Conservation (phyloP, 768 basidiomycete genomes). For the Kwoniella sp. region DNA sequence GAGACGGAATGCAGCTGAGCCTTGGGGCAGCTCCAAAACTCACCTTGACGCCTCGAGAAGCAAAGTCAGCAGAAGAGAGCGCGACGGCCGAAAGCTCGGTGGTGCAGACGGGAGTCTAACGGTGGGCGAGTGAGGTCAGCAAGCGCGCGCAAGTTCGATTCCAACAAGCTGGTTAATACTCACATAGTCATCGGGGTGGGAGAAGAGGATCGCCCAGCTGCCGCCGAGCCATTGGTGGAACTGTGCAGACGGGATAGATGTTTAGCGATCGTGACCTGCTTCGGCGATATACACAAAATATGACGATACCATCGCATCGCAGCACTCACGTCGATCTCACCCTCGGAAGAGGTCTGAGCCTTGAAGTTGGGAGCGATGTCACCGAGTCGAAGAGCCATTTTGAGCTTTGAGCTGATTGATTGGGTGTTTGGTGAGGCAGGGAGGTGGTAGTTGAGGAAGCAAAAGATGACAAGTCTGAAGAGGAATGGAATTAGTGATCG, state of each 20-base stretch:
- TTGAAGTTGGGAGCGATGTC: conserved; percentile 73
- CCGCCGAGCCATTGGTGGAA: conserved; percentile 85
- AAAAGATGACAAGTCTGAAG: conserved; percentile 3
- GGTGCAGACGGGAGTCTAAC: conserved; percentile 58
- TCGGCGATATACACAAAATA: too few species aligned
- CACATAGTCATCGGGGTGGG: conserved; percentile 71
- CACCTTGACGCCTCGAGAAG: conserved; percentile 83
- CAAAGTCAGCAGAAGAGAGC: conserved; percentile 80
- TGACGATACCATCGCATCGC: background rate
- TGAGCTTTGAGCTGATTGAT: too few species aligned
- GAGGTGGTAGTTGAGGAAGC: background rate
- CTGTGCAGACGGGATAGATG: conserved; percentile 27
- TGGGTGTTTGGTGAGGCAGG: background rate
- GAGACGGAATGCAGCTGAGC: background rate
- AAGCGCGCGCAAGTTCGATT: conserved; percentile 8
- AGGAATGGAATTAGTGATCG: background rate
- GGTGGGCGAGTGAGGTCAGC: conserved; percentile 52
- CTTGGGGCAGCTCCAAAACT: conserved; percentile 19
- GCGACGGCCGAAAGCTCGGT: conserved; percentile 97
- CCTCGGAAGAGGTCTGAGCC: conserved; percentile 77
- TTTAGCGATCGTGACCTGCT: too few species aligned
- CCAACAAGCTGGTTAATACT: conserved; percentile 11
- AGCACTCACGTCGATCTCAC: conserved; percentile 71
- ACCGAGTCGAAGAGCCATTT: conserved; percentile 51
- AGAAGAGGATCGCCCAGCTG: conserved; percentile 89